Evolutionary conservation across 2,329 filamentous ascomycete genomes (phyloP).

Genomic region (Calonectria henricotiae): DNA sequence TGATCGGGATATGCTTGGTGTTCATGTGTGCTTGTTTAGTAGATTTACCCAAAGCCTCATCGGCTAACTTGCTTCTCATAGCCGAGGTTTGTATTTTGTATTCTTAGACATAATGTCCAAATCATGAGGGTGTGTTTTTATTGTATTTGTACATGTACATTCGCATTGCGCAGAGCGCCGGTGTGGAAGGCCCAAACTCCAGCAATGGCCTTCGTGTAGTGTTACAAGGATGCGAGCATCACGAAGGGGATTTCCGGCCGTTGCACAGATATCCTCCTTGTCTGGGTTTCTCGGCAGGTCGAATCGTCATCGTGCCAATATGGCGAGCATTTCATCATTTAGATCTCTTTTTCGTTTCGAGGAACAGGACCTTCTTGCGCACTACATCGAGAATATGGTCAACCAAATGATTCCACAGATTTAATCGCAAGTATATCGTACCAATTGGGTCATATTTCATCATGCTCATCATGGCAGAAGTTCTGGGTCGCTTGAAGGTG

Average conservation of each 20-base stretch:
- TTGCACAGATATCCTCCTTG: conserved; percentile 33
- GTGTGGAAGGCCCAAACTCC: conserved; percentile 53
- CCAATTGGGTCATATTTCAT: conserved; percentile 98
- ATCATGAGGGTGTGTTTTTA: conserved; percentile 38
- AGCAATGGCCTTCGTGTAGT: conserved; percentile 52
- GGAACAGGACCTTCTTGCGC: conserved; percentile 94
- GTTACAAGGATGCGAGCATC: conserved; percentile 50
- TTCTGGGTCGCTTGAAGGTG: conserved; percentile 87
- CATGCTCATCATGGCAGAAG: conserved; percentile 91
- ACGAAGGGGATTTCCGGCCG: conserved; percentile 32
- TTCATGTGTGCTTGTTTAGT: neutral
- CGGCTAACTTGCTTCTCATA: neutral
- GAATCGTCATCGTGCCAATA: conserved; percentile 39
- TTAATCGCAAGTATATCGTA: conserved; percentile 60
- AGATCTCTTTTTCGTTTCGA: conserved; percentile 87
- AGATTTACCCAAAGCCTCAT: neutral
- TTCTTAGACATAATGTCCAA: neutral
- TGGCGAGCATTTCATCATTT: conserved; percentile 60
- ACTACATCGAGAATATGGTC: conserved; percentile 68
- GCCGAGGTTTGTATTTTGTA: neutral
- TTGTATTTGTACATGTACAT: conserved; percentile 51
- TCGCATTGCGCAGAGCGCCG: conserved; percentile 45
- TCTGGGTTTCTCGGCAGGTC: conserved; percentile 30
- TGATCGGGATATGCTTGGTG: conserved; percentile 15
- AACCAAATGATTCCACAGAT: conserved; percentile 4